These are phyloP conservation scores for Alternaria ventricosa DNA, from an alignment of 2,329 filamentous ascomycete species.

Conservation along the genomic window DNA sequence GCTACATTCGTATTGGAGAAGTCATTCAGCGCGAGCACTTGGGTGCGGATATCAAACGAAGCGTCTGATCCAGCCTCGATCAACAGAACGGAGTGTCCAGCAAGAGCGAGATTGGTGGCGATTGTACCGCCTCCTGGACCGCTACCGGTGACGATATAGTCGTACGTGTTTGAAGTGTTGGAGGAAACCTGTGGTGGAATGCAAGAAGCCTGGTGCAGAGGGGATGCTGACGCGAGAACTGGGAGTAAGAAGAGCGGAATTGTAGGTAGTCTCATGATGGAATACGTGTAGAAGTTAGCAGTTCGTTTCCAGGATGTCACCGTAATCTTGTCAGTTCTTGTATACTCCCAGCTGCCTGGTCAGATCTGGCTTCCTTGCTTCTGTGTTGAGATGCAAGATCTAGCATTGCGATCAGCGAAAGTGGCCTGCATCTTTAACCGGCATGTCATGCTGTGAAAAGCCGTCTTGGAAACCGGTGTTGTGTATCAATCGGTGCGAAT, in stretches of 20 bases:
- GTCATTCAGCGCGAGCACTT: constrained; percentile 57
- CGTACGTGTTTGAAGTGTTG: constrained; percentile 23
- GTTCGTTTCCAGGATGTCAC: not conserved
- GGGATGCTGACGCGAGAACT: not conserved
- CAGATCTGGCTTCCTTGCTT: not conserved
- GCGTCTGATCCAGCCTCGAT: constrained; percentile 63
- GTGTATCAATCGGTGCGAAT: not conserved
- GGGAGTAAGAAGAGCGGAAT: not conserved
- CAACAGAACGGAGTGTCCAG: constrained; percentile 62
- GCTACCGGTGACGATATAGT: constrained; percentile 62
- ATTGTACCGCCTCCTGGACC: constrained; percentile 25
- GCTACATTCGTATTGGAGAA: constrained; percentile 44
- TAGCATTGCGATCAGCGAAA: not conserved
- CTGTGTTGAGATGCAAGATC: not conserved
- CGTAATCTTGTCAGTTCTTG: not conserved
- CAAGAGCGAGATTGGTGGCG: constrained; percentile 60
- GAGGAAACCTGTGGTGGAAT: constrained; percentile 1
- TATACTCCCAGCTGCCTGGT: not conserved
- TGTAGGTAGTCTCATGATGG: not conserved
- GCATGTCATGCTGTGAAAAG: not conserved
- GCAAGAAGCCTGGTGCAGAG: not conserved
- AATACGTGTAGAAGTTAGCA: not conserved
- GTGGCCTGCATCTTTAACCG: not conserved
- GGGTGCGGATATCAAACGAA: constrained; percentile 54
- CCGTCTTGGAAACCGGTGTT: not conserved